phyloP scores from a whole-genome alignment of 164 flowering plant species.

The Pachysandra terminalis region DNA sequence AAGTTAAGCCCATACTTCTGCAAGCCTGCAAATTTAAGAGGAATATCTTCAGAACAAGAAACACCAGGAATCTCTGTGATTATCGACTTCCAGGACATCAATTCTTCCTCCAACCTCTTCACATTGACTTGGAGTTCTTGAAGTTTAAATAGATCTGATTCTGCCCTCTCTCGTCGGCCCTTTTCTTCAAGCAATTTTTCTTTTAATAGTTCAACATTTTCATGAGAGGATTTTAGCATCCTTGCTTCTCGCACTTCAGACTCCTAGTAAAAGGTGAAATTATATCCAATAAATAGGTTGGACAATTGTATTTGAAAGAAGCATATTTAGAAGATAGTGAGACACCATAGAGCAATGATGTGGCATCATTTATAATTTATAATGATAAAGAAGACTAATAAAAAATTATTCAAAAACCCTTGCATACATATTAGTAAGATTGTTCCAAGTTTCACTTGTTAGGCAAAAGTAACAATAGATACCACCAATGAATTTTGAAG shows the following conservation, averaged over 20 bases:
- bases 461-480: background rate
- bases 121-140: constrained; percentile 47
- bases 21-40: constrained; percentile 54
- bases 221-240: constrained; percentile 64
- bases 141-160: constrained; percentile 56
- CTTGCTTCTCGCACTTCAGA: constrained; percentile 90
- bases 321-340: background rate
- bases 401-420: background rate
- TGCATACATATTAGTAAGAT: background rate
- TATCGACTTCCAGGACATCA: constrained; percentile 64
- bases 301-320: background rate
- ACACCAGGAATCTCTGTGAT: constrained; percentile 70
- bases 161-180: constrained; percentile 73
- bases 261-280: constrained; percentile 42
- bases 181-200: constrained; percentile 78
- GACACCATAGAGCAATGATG: background rate
- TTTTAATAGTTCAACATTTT: constrained; percentile 61
- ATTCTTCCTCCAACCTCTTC: constrained; percentile 70
- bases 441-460: background rate
- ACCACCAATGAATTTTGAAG: background rate
- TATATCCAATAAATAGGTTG: background rate
- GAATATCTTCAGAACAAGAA: constrained; percentile 62
- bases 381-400: background rate
- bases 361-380: too few species aligned
- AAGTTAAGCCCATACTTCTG: constrained; percentile 54